These are phyloP conservation scores for Blastomyces percursus DNA, from an alignment of 2,329 filamentous ascomycete species.

Conservation along the genomic window DNA sequence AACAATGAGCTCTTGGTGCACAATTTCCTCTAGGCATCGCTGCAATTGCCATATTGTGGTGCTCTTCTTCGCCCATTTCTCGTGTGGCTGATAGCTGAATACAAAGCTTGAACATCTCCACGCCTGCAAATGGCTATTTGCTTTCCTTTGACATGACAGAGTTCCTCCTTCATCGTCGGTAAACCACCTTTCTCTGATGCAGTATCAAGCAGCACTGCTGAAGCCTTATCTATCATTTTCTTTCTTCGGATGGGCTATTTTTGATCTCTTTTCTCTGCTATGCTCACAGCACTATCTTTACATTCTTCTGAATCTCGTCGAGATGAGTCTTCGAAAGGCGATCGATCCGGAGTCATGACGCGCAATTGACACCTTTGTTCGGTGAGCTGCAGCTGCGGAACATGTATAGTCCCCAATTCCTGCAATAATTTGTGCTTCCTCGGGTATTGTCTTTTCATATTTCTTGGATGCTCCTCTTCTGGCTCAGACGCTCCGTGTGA, in stretches of 20 bases:
- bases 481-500: not conserved
- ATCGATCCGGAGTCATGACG: slow-evolving; percentile 10
- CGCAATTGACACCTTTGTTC: slow-evolving; percentile 5
- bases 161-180: not conserved
- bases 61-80: too few species aligned
- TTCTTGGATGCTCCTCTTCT: not conserved
- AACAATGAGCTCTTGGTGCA: not conserved
- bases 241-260: not conserved
- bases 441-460: not conserved
- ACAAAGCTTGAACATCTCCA: not conserved
- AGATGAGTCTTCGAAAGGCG: not conserved
- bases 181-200: not conserved
- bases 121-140: not conserved
- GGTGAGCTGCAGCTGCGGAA: not conserved
- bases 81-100: not conserved
- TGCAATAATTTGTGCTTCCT: not conserved
- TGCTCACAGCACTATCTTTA: not conserved
- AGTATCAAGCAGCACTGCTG: not conserved
- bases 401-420: not conserved
- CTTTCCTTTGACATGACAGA: not conserved
- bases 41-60: not conserved
- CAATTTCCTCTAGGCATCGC: not conserved
- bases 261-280: not conserved
- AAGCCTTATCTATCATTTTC: not conserved
- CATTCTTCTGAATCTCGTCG: not conserved